Evolutionary conservation across 2,329 filamentous ascomycete genomes (phyloP).

Genomic region (Teratosphaeria nubilosa): DNA sequence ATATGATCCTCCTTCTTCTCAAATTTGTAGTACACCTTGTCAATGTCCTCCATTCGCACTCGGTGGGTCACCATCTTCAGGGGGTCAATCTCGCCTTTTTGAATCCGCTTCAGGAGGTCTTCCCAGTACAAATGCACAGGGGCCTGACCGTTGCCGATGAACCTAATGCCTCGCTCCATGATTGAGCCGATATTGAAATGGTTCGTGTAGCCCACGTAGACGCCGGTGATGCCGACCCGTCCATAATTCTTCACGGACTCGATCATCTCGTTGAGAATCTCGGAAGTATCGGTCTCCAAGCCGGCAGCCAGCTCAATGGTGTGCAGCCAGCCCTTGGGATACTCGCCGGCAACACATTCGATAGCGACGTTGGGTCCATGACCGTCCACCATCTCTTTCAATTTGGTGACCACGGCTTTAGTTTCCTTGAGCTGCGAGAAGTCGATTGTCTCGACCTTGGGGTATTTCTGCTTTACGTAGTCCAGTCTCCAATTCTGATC

Average conservation of each 20-base stretch:
- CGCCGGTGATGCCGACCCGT: constrained; percentile 66
- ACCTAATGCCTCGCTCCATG: constrained; percentile 77
- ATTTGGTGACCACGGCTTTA: constrained; percentile 56
- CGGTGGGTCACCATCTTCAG: constrained; percentile 74
- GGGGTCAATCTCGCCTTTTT: constrained; percentile 60
- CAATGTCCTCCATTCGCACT: constrained; percentile 43
- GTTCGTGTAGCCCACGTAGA: constrained; percentile 59
- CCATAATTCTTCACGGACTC: constrained; percentile 63
- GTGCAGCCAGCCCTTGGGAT: constrained; percentile 52
- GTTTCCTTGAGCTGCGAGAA: constrained; percentile 51
- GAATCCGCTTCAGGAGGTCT: constrained; percentile 58
- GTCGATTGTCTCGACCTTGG: constrained; percentile 58
- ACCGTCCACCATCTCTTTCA: constrained; percentile 64
- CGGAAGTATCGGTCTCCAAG: constrained; percentile 74
- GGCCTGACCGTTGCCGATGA: constrained; percentile 59
- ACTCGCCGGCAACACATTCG: constrained; percentile 54
- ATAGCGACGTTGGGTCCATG: constrained; percentile 63
- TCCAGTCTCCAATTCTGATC: constrained; percentile 64
- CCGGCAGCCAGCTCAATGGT: constrained; percentile 52
- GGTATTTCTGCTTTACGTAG: constrained; percentile 55
- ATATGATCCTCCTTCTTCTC: constrained; percentile 64
- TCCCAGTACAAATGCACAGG: constrained; percentile 82
- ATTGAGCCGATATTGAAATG: constrained; percentile 75
- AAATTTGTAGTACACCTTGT: constrained; percentile 48
- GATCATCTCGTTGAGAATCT: constrained; percentile 72